Conservation (phyloP, 208 protist species). For the Crithidia sp. region DNA sequence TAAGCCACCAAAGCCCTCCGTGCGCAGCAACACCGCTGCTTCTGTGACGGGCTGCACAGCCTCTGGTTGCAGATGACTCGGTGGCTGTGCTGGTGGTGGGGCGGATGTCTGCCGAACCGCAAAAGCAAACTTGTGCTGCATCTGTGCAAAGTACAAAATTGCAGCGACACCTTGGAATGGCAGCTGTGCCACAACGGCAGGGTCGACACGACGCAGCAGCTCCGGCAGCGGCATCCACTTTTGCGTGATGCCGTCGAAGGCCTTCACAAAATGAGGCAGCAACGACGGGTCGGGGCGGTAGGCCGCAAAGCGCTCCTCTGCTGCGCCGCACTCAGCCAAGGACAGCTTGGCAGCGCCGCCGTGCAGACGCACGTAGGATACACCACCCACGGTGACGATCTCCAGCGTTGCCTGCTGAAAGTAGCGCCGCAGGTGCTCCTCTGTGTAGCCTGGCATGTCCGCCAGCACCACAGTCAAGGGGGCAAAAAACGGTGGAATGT, state of each 20-base stretch:
- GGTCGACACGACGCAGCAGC: slow-evolving; percentile 66
- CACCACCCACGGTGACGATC: slow-evolving; percentile 60
- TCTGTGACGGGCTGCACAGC: slow-evolving; percentile 20
- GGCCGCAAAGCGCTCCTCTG: slow-evolving; percentile 51
- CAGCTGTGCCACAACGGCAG: slow-evolving; percentile 52
- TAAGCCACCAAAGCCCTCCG: slow-evolving; percentile 60
- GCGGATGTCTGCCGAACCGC: slow-evolving; percentile 35
- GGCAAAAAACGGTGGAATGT: slow-evolving; percentile 90
- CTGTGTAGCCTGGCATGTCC: slow-evolving; percentile 88
- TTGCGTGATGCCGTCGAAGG: slow-evolving; percentile 64
- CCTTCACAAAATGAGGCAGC: slow-evolving; percentile 25
- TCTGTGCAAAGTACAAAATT: slow-evolving; percentile 91
- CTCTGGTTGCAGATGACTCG: background rate
- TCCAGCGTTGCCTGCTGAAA: slow-evolving; percentile 68
- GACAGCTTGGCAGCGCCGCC: slow-evolving; percentile 73
- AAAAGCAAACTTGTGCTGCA: slow-evolving; percentile 91
- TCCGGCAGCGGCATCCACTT: slow-evolving; percentile 83
- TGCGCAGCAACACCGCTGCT: slow-evolving; percentile 71
- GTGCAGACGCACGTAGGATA: slow-evolving; percentile 75
- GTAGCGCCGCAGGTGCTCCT: slow-evolving; percentile 80
- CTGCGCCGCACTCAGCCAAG: slow-evolving; percentile 62
- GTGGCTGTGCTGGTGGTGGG: too few relatives aligned
- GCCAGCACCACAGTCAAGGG: slow-evolving; percentile 67
- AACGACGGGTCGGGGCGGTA: slow-evolving; percentile 50
- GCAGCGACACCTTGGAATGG: slow-evolving; percentile 63